Evolutionary conservation across 495 filamentous ascomycete species (phyloP).

Genomic region (Saxispiralis lemnorum): DNA sequence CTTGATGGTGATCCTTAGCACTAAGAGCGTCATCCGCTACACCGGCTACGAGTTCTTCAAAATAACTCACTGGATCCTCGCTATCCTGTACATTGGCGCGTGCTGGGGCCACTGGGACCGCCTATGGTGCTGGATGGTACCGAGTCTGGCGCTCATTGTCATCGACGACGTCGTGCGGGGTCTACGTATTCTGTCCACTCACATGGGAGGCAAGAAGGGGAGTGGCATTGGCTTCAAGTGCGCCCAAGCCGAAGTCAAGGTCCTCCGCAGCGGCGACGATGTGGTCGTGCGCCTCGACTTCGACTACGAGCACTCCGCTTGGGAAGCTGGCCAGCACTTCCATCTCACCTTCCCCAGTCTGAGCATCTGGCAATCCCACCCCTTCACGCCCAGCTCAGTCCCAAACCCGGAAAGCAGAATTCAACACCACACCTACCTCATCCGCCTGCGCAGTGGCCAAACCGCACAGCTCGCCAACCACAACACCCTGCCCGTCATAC

Average conservation of each 20-base stretch:
- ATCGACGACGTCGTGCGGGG: conserved; percentile 36
- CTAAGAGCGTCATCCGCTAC: conserved; percentile 35
- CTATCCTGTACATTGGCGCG: conserved; percentile 47
- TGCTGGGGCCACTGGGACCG: conserved; percentile 51
- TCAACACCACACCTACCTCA: conserved; percentile 42
- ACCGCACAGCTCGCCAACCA: conserved; percentile 30
- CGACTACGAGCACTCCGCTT: conserved; percentile 34
- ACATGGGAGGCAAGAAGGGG: conserved; percentile 23
- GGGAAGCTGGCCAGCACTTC: conserved; percentile 48
- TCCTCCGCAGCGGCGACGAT: conserved; percentile 35
- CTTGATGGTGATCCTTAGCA: conserved; percentile 36
- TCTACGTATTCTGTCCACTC: conserved; percentile 34
- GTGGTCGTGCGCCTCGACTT: conserved; percentile 41
- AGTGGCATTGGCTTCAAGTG: conserved; percentile 28
- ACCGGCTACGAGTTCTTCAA: conserved; percentile 53
- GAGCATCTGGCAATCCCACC: conserved; percentile 50
- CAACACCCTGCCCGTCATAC: conserved; percentile 30
- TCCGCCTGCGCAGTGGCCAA: conserved; percentile 42
- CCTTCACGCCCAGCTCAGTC: conserved; percentile 41
- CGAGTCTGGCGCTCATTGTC: conserved; percentile 38
- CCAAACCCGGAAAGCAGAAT: conserved; percentile 23
- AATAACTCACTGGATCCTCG: conserved; percentile 44
- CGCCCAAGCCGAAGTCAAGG: conserved; percentile 30
- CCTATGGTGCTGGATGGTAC: conserved; percentile 44
- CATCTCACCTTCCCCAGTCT: conserved; percentile 42